Base-by-base conservation (phyloP, 2,329 filamentous ascomycete genomes). In the Stylonectria norvegica region DNA sequence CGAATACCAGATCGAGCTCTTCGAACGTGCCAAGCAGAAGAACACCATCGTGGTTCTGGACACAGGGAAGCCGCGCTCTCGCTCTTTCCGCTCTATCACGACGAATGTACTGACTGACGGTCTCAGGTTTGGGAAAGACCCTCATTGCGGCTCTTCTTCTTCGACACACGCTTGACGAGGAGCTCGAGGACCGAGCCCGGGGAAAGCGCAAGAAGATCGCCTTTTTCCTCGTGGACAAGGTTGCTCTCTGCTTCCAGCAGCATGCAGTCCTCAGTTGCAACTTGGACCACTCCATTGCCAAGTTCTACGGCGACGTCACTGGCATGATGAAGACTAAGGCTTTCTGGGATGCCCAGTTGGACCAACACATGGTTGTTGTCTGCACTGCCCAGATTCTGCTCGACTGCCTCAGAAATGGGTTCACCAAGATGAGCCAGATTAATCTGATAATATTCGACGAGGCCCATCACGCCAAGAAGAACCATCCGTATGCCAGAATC, bases 371-470 rank as follows among this genome's bases (percentile, higher is more conserved):
- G 79, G 85, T 90, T 19, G 78, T 97, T 48, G 89, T 97, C 5
- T 96, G 89, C 66, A 97, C 93, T 0, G 90, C 90, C 0, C 89
- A 93, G 53, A 85, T 97, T 3, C 72, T 97, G 4, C 75, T 85
- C 23, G 80, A 87, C 47, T 89, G 85, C 52, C 75, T 98, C 3
- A 77, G 83, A 48, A 85, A 85, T 54, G 84, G 85, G 1, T 94
- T 89, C 63, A 76, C 96, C 43, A 76, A 65, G 8, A 95, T 98
- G 69, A 70, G 79, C 14, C 79, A 86, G 52, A 89, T 97, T 62
- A 97, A 91, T 56, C 75, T 98, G 2, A 71, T 98, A 25, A 82
- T 97, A 44, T 95, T 98, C 50, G 93, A 98, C 56, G 93, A 98
- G 64, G 93, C 90, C 5, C 93, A 98, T 56, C 93, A 97, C 58